Evolutionary conservation across 2,329 filamentous ascomycete genomes (phyloP).

Genomic region (Botrytis deweyae): DNA sequence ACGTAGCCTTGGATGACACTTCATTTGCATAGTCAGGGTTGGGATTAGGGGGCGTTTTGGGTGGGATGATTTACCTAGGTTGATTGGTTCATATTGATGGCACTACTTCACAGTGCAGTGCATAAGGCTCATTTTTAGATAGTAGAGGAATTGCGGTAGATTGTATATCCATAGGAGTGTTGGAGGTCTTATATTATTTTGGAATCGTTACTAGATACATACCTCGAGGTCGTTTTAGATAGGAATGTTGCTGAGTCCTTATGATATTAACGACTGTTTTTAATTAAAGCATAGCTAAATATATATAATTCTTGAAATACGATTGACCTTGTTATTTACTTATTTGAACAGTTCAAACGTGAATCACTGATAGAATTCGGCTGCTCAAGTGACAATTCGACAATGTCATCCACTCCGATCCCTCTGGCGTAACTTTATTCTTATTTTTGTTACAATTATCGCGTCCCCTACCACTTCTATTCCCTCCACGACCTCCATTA

Average conservation of each 20-base stretch:
- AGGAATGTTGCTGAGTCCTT: not conserved
- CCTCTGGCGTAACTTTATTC: not conserved
- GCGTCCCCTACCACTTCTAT: not conserved
- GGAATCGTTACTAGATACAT: conserved; percentile 20
- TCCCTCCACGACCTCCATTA: not conserved
- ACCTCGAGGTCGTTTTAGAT: conserved; percentile 13
- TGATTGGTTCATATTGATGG: conserved; percentile 18
- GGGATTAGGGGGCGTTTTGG: conserved; percentile 25
- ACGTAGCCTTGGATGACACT: conserved; percentile 22
- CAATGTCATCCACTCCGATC: not conserved
- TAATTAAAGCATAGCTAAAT: conserved; percentile 14
- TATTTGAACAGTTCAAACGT: not conserved
- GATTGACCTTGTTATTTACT: not conserved
- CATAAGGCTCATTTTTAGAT: conserved; percentile 25
- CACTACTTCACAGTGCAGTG: conserved; percentile 25
- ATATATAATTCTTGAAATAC: not conserved
- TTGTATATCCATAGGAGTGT: conserved; percentile 30
- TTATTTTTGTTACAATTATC: not conserved
- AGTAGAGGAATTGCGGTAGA: conserved; percentile 29
- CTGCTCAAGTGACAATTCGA: not conserved
- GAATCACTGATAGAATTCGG: not conserved
- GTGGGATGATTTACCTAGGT: conserved; percentile 11
- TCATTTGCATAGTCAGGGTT: conserved; percentile 23
- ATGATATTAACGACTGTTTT: not conserved
- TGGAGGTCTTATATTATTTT: conserved; percentile 17